phyloP scores from a whole-genome alignment of 2,329 filamentous ascomycete species.

The Aureobasidium sp. region DNA sequence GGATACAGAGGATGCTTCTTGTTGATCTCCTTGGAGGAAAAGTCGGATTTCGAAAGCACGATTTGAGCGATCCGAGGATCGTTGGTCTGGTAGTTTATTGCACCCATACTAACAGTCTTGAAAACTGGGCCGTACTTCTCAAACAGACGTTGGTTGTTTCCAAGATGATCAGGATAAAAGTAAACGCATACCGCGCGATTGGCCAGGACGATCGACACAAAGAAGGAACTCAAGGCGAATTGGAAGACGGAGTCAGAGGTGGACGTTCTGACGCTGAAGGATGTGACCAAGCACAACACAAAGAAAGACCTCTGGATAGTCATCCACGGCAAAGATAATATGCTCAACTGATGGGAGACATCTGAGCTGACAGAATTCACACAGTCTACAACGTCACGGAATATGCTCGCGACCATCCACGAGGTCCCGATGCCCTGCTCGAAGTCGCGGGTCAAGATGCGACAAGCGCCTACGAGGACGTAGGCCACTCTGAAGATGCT shows the following conservation, averaged over 20 bases:
- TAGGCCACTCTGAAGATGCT: constrained; percentile 48
- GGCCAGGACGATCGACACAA: constrained; percentile 51
- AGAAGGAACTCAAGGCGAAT: too few relatives aligned
- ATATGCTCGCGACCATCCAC: constrained; percentile 90
- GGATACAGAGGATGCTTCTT: constrained; percentile 26
- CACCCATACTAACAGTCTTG: constrained; percentile 33
- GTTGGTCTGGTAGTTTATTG: constrained; percentile 30
- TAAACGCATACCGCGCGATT: neutral
- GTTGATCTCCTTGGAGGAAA: constrained; percentile 32
- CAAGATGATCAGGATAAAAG: constrained; percentile 34
- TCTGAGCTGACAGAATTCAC: neutral
- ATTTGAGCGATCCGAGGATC: constrained; percentile 30
- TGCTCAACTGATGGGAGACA: neutral
- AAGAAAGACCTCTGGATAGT: constrained; percentile 97
- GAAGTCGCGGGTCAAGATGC: constrained; percentile 96
- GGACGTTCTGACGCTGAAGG: constrained; percentile 44
- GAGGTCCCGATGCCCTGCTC: constrained; percentile 86
- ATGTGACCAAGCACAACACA: constrained; percentile 92
- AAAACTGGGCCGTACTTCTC: constrained; percentile 32
- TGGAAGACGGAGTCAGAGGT: too few relatives aligned
- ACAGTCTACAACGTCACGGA: constrained; percentile 76
- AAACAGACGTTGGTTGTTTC: constrained; percentile 36
- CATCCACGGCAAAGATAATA: constrained; percentile 65
- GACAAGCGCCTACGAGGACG: constrained; percentile 85
- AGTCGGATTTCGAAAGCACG: constrained; percentile 20